These are phyloP conservation scores for Leccinellum rugosiceps DNA, from an alignment of 768 basidiomycete species.

Conservation along the genomic window DNA sequence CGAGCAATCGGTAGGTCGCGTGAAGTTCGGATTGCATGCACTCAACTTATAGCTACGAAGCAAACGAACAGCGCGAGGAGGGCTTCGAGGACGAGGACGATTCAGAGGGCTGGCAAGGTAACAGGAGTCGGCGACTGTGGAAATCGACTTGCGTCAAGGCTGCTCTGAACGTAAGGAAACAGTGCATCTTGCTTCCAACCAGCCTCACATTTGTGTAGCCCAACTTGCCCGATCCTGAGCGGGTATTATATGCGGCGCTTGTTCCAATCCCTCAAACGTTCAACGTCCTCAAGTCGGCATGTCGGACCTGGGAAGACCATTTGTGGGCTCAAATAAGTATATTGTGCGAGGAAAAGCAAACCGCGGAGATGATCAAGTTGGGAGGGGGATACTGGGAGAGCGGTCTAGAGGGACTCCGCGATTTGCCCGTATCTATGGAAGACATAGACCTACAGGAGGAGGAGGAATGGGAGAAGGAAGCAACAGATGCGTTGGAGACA, in stretches of 20 bases:
- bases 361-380: conserved; percentile 60
- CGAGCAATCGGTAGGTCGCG: conserved; percentile 57
- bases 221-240: conserved; percentile 65
- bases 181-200: neutral
- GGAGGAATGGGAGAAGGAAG: conserved; percentile 66
- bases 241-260: conserved; percentile 85
- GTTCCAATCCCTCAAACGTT: conserved; percentile 69
- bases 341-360: conserved; percentile 78
- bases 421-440: conserved; percentile 27
- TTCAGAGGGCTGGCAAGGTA: conserved; percentile 64
- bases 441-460: conserved; percentile 39
- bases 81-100: conserved; percentile 42
- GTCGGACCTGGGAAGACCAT: conserved; percentile 92
- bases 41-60: conserved; percentile 37
- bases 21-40: neutral
- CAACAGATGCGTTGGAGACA: conserved; percentile 51
- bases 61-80: conserved; percentile 49
- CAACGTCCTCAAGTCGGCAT: conserved; percentile 64
- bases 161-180: conserved; percentile 61
- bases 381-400: conserved; percentile 80
- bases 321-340: conserved; percentile 88
- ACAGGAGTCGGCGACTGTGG: conserved; percentile 78
- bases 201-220: conserved; percentile 36
- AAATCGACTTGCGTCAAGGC: conserved; percentile 80
- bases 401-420: conserved; percentile 47